A percentile compares a stretch with the other conserved stretches of the same genome.
phyloP scores from a whole-genome alignment of 2,329 filamentous ascomycete species.

The Pseudogymnoascus sp. region DNA sequence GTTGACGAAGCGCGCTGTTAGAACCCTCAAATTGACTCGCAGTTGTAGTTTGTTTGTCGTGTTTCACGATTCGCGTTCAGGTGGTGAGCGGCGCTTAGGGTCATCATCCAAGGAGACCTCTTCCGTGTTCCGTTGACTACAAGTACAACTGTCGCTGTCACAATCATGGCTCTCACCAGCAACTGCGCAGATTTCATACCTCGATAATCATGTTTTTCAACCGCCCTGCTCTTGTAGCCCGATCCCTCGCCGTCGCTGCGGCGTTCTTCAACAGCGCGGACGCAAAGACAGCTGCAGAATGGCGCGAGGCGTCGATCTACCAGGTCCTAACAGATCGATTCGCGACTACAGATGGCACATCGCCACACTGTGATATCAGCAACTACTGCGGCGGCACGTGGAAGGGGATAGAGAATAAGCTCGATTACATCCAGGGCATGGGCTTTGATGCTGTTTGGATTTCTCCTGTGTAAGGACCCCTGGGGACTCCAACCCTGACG shows the following conservation, averaged over 20 bases:
- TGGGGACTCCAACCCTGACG: conserved; percentile 35
- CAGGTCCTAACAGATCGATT: conserved; percentile 41
- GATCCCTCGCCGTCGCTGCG: not conserved
- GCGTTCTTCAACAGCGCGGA: not conserved
- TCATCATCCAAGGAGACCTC: not conserved
- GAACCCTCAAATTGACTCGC: not conserved
- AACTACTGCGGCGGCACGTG: conserved; percentile 46
- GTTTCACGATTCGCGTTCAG: not conserved
- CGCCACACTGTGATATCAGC: conserved; percentile 16
- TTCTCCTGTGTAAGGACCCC: conserved; percentile 30
- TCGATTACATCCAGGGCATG: conserved; percentile 45
- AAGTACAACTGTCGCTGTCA: not conserved
- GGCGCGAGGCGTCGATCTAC: conserved; percentile 37
- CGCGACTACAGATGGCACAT: conserved; percentile 32
- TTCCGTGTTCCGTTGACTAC: not conserved
- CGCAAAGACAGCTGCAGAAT: conserved; percentile 21
- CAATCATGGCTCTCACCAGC: not conserved
- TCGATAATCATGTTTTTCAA: conserved; percentile 1
- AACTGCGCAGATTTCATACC: not conserved
- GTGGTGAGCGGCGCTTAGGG: not conserved
- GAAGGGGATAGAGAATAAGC: conserved; percentile 41
- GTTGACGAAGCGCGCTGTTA: not conserved
- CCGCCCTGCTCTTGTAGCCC: not conserved
- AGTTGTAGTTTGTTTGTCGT: not conserved
- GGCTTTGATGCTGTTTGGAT: conserved; percentile 42